Percentiles rank a stretch among this genome's conserved stretches.
These are phyloP conservation scores for Penicillium nucicola DNA, from an alignment of 495 filamentous ascomycete species.

Conservation along the genomic window DNA sequence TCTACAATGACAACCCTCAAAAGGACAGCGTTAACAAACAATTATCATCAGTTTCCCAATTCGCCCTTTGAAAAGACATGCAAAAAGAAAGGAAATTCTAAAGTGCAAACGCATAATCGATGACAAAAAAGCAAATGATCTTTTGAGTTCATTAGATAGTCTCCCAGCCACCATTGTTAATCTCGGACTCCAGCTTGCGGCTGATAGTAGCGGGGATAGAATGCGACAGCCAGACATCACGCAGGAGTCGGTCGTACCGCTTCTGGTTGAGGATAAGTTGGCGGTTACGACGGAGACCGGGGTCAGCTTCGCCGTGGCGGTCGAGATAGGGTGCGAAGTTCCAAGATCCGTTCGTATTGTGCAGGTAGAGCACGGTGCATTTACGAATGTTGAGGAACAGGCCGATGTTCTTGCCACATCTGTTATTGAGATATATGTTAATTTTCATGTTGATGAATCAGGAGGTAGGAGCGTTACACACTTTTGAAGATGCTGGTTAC, in stretches of 20 bases:
- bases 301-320: constrained; percentile 89
- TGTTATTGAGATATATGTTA: constrained; percentile 30
- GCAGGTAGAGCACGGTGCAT: constrained; percentile 82
- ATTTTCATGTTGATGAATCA: background rate
- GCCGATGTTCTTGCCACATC: constrained; percentile 84
- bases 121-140: constrained; percentile 1
- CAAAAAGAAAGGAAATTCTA: constrained; percentile 1
- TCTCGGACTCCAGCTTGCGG: constrained; percentile 85
- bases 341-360: constrained; percentile 79
- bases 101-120: background rate
- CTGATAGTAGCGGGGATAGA: constrained; percentile 85
- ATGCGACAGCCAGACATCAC: constrained; percentile 85
- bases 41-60: background rate
- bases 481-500: constrained; percentile 85
- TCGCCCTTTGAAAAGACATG: background rate
- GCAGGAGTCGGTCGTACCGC: constrained; percentile 82
- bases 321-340: constrained; percentile 89
- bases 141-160: constrained; percentile 56
- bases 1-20: background rate
- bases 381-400: constrained; percentile 95
- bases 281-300: constrained; percentile 72
- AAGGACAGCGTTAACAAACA: background rate
- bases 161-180: constrained; percentile 97
- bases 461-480: constrained; percentile 42
- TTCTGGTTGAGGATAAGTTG: constrained; percentile 92